phyloP scores from a whole-genome alignment of 2,329 filamentous ascomycete genomes.

The Apiospora kogelbergensis region DNA sequence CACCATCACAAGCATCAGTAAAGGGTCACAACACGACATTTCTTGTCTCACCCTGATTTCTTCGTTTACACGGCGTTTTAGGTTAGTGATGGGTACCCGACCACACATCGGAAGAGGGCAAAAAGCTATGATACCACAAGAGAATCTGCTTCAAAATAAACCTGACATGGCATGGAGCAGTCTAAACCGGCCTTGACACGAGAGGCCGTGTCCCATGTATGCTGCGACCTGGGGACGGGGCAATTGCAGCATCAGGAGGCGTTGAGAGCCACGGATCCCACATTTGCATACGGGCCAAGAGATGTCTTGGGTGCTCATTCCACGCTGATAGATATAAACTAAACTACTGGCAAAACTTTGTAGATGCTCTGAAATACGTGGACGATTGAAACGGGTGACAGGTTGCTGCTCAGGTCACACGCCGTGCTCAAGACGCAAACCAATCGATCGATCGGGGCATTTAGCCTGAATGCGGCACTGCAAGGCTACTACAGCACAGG shows the following conservation, averaged over 20 bases:
- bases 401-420: not conserved
- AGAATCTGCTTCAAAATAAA: slow-evolving; percentile 1
- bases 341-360: not conserved
- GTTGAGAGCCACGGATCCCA: not conserved
- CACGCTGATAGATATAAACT: not conserved
- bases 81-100: not conserved
- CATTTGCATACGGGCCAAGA: not conserved
- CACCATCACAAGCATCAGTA: slow-evolving; percentile 25
- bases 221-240: not conserved
- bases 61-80: slow-evolving; percentile 5
- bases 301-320: not conserved
- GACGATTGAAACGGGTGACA: not conserved
- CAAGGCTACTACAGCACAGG: not conserved
- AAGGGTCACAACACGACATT: not conserved
- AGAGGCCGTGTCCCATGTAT: not conserved
- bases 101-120: not conserved
- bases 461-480: not conserved
- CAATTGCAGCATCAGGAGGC: not conserved
- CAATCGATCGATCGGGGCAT: not conserved
- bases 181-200: not conserved
- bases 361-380: not conserved
- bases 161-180: not conserved
- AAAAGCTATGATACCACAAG: slow-evolving; percentile 9
- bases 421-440: not conserved
- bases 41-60: not conserved